Base-by-base conservation (phyloP, 192 early-diverging fungal genomes). In the Entrophospora sp. region DNA sequence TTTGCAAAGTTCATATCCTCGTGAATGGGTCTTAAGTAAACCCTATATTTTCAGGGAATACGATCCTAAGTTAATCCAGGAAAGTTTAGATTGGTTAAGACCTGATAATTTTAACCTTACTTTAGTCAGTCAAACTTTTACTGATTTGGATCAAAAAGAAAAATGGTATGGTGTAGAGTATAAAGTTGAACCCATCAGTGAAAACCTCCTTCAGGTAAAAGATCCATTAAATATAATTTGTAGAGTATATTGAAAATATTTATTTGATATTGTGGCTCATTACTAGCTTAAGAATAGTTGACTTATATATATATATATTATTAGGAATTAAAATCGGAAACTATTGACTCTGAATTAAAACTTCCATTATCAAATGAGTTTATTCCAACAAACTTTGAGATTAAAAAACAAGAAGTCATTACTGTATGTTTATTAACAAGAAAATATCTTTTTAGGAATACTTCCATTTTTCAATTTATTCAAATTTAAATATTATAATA, bases 101-200 rank as follows among this genome's bases (percentile, higher is more conserved):
- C 14, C 64, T 4, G 71, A 76, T 51, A 27, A 57, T 5, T 76
- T 71, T 66, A 67, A 67, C 32, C 67, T 71, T 32, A 69, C 55
- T 34, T 58, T 76, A 13, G 69, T 76, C 18, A 62, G 71, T 27
- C 71, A 72, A 24, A 66, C 73, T 7, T 62, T 62, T 42, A 34
- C 6, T 22, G 60, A 27, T 10, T 30, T 62, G 27, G 30, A 62
- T 62, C 40, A 74, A 20, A 83, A 79, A 51, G 93, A 94, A 36
- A 60, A 77, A 35, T 90, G 88, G 82, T 98, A 95, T 61, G 87
- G 79, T 10, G 88, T 89, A 1, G 83, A 89, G 46, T 96, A 94
- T 63, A 73, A 79, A 20, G 77, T 89, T 49, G 70, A 77, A 25
- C 59, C 75, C 12, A 70, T 92, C 18, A 68, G 76, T 1, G 49